Conservation (phyloP, 371 early-diverging fungal genomes). For the Blakeslea trispora region DNA sequence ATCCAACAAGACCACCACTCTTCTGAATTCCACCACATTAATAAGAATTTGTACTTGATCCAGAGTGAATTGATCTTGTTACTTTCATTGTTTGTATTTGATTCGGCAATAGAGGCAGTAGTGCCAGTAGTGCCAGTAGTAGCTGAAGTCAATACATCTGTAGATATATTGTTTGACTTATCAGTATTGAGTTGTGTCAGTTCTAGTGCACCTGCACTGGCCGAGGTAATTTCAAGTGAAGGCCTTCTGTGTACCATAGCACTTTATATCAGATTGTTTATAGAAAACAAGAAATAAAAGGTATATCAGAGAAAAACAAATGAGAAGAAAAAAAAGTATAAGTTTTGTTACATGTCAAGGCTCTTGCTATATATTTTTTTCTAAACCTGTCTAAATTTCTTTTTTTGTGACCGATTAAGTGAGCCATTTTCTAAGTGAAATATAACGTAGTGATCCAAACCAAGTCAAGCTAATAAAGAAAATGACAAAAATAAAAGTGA, state of each 20-base stretch:
- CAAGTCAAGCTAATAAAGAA: too few species aligned
- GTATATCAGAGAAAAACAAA: background rate
- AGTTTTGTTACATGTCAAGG: too few species aligned
- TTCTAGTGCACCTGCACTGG: background rate
- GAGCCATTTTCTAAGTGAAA: too few species aligned
- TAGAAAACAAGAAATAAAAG: background rate
- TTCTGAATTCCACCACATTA: slow-evolving; percentile 65
- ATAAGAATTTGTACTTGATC: background rate
- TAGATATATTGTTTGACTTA: background rate
- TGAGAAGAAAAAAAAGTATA: too few species aligned
- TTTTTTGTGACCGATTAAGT: background rate
- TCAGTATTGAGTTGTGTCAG: background rate
- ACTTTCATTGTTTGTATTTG: background rate
- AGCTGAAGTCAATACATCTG: background rate
- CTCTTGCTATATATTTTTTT: too few species aligned
- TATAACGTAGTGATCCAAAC: too few species aligned
- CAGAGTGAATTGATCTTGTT: background rate
- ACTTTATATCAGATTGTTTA: background rate
- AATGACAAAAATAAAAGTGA: too few species aligned
- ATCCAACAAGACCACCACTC: slow-evolving; percentile 72
- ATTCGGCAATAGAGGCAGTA: background rate
- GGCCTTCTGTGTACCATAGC: background rate
- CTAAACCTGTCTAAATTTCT: background rate
- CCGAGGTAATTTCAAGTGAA: background rate
- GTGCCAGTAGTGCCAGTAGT: background rate